phyloP scores from a whole-genome alignment of 73 alveolate species.

The Blepharisma stoltei region DNA sequence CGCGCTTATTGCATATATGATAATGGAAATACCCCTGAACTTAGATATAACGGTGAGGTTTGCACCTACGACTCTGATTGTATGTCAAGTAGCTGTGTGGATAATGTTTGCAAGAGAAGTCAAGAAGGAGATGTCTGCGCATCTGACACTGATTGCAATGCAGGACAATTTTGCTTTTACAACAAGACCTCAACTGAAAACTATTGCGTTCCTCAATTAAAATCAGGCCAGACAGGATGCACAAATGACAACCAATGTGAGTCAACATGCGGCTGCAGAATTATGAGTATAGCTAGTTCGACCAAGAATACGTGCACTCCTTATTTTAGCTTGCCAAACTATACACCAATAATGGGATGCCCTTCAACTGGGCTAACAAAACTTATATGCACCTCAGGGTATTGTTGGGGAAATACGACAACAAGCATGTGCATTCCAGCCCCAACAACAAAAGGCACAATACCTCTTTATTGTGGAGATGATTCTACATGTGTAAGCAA shows the following conservation, averaged over 20 bases:
- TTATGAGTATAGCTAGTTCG: not conserved
- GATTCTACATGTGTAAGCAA: no score
- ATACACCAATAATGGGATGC: not conserved
- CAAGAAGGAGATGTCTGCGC: not conserved
- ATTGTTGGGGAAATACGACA: not conserved
- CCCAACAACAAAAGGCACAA: not conserved
- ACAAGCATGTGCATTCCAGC: slow-evolving; percentile 8
- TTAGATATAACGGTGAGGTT: not conserved
- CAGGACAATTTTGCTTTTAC: not conserved
- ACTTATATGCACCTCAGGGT: not conserved
- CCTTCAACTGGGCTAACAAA: not conserved
- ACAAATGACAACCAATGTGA: not conserved
- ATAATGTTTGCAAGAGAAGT: not conserved
- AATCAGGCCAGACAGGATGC: not conserved
- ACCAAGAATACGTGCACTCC: not conserved
- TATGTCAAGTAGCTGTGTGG: not conserved
- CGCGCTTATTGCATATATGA: no score
- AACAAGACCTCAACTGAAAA: no score
- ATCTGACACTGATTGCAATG: not conserved
- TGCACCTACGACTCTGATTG: slow-evolving; percentile 4
- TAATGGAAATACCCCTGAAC: no score
- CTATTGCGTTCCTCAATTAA: not conserved
- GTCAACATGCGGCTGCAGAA: not conserved
- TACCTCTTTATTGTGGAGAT: no score
- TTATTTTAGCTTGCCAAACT: not conserved